Base-by-base conservation (phyloP, 2,329 filamentous ascomycete genomes). In the Pyrenochaeta sp. region DNA sequence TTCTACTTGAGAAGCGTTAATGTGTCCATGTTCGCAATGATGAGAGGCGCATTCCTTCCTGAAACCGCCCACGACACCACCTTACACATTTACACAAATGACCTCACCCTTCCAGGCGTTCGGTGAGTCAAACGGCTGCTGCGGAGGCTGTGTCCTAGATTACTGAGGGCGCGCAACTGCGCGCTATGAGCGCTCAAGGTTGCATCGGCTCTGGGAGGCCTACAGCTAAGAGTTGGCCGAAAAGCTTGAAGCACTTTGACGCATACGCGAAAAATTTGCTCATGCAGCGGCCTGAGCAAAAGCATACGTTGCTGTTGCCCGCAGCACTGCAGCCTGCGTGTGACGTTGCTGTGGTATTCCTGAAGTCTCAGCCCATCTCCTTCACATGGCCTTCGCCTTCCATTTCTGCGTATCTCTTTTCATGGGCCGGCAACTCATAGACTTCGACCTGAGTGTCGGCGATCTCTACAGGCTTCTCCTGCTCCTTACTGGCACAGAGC, bases 381-480 rank as follows among this genome's bases (percentile, higher is more conserved):
- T 43, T 52, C 7, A 33, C 20, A 29, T 52, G 54, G 4, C 57
- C 57, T 44, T 65, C 54, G 10, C 62, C 57, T 44, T 59, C 60
- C 51, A 63, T 52, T 30, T 59, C 58, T 15, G 43, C 33, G n/a
- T 27, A 37, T 20, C 46, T 46, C 18, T 33, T 46, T 30, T 56
- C 49, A 9, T 54, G 46, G 14, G 51, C 58, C 18, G 57, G 46
- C 57, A 67, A 49, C 31, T 65, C 62, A 39, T 60, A 61, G 12
- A 61, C 47, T 14, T 37, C 33, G 2, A 57, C 21, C 2, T 31
- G 35, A 4, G 23, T 41, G 15, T 49, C 50, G 11, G 45, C 56
- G 12, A 46, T 44, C 33, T 61, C 60, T 3, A 27, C 54, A 9
- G 54, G 57, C 29, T 64, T 66, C 31, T 60, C 44, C 14, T 62